Base-by-base conservation (phyloP, 2,329 filamentous ascomycete genomes). In the Ilyonectria sp. region DNA sequence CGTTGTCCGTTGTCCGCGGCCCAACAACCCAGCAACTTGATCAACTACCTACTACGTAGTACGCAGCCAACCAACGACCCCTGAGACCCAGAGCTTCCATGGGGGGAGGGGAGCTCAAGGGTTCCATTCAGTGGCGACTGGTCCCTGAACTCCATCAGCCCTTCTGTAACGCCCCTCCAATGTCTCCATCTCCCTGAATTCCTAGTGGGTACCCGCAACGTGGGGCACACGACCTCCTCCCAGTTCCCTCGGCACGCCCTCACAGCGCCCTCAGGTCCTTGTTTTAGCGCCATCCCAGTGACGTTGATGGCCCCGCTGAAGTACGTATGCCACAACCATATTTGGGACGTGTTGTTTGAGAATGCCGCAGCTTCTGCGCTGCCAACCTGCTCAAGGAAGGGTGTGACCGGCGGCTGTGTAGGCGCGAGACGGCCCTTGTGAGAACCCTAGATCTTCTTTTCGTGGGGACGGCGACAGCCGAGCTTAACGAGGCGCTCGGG, bases 221-320 rank as follows among this genome's bases (percentile, higher is more conserved):
- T 71, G 69, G 69, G 69, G 67, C 69, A 71, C 59, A 68, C 61
- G 67, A 66, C 68, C 23, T n/a, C 53, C 57, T 65, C 58, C 31
- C 66, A 54, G 13, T 33, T 33, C 46, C 58, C 54, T 57, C 29
- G 35, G 54, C 58, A 26, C 52, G 44, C 44, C 44, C 44, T 52
- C 63, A 33, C 63, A 33, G 46, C 54, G 59, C 40, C 59, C 46
- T 65, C 33, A 57, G 55, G 57, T 49, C 52, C 60, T 62, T 60
- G 57, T 64, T 67, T 64, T 71, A 68, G 69, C 69, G 67, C 60
- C 47, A 23, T 61, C 54, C n/a, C 35, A 60, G 67, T 71, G 69
- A 71, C 67, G 69, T 69, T 71, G 55, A 63, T 66, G 44, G 64
- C 67, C 69, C 67, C 69, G 60, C 63, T 40, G 23, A 40, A 54